A percentile compares a stretch with the other conserved stretches of the same genome.
Conservation (phyloP, 768 basidiomycete genomes). For the Lactarius trivialis region DNA sequence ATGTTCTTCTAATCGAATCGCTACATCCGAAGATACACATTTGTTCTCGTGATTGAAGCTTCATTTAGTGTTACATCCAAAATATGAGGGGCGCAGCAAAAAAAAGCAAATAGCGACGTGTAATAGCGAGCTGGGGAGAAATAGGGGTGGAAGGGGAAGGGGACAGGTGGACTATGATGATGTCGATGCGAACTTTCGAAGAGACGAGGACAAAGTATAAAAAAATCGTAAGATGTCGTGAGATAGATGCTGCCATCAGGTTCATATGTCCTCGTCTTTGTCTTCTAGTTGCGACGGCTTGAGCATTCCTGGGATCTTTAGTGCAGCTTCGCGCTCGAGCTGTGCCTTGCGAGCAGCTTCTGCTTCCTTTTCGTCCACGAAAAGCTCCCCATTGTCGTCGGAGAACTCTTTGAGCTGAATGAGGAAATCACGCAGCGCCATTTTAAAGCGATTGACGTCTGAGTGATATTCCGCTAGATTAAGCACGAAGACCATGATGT, state of each 20-base stretch:
- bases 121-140: conserved; percentile 15
- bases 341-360: conserved; percentile 72
- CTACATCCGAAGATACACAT: conserved; percentile 26
- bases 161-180: conserved; percentile 14
- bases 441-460: conserved; percentile 87
- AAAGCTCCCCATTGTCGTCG: conserved; percentile 88
- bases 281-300: conserved; percentile 94
- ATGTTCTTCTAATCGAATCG: conserved; percentile 11
- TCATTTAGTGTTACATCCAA: conserved; percentile 22
- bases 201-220: conserved; percentile 17
- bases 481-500: conserved; percentile 63
- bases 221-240: conserved; percentile 18
- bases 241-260: conserved; percentile 9
- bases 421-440: conserved; percentile 92
- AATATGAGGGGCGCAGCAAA: conserved; percentile 17
- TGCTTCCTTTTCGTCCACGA: conserved; percentile 88
- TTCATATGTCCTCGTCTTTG: conserved; percentile 80
- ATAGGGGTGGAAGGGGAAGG: conserved; percentile 7
- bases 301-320: conserved; percentile 96
- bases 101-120: conserved; percentile 20
- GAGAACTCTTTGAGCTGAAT: conserved; percentile 98
- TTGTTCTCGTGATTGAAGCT: conserved; percentile 14
- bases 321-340: conserved; percentile 81
- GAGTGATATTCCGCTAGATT: conserved; percentile 65
- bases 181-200: conserved; percentile 11